Evolutionary conservation across 352 stramenopile genomes (phyloP).

Genomic region (Albugo candida): DNA sequence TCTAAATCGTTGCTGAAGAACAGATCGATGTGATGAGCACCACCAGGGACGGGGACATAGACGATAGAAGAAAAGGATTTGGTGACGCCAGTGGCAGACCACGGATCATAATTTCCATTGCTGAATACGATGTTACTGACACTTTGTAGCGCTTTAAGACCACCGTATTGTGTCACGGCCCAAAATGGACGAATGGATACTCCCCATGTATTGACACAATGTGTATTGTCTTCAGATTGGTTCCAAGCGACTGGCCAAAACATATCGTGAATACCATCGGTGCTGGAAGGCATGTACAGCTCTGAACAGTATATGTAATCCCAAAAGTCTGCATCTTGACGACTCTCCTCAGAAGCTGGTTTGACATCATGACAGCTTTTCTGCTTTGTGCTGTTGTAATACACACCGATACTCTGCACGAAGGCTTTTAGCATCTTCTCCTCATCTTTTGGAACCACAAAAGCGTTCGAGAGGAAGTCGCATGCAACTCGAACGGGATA

Average conservation of each 20-base stretch:
- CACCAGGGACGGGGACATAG: slow-evolving; percentile 37
- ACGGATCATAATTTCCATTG: slow-evolving; percentile 89
- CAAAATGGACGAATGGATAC: slow-evolving; percentile 40
- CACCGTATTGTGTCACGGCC: slow-evolving; percentile 51
- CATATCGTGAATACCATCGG: slow-evolving; percentile 67
- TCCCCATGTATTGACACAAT: slow-evolving; percentile 44
- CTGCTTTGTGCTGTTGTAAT: slow-evolving; percentile 53
- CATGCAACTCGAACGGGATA: slow-evolving; percentile 83
- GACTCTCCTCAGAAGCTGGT: slow-evolving; percentile 31
- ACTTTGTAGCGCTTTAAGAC: slow-evolving; percentile 29
- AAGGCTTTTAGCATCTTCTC: slow-evolving; percentile 28
- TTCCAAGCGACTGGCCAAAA: slow-evolving; percentile 67
- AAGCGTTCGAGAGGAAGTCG: slow-evolving; percentile 25
- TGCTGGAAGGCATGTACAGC: slow-evolving; percentile 43
- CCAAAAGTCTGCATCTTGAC: slow-evolving; percentile 43
- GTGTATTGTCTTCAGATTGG: slow-evolving; percentile 28
- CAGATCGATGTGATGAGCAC: slow-evolving; percentile 80
- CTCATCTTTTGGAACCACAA: slow-evolving; percentile 10
- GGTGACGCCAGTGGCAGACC: slow-evolving; percentile 76
- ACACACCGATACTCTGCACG: slow-evolving; percentile 35
- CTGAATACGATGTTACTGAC: slow-evolving; percentile 90
- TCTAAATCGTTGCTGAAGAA: slow-evolving; percentile 82
- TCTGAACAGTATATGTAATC: slow-evolving; percentile 62
- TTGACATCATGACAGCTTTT: slow-evolving; percentile 29
- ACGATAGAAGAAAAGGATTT: slow-evolving; percentile 46